Evolutionary conservation across 2,329 filamentous ascomycete genomes (phyloP).

Genomic region (Neospermospora avenae): DNA sequence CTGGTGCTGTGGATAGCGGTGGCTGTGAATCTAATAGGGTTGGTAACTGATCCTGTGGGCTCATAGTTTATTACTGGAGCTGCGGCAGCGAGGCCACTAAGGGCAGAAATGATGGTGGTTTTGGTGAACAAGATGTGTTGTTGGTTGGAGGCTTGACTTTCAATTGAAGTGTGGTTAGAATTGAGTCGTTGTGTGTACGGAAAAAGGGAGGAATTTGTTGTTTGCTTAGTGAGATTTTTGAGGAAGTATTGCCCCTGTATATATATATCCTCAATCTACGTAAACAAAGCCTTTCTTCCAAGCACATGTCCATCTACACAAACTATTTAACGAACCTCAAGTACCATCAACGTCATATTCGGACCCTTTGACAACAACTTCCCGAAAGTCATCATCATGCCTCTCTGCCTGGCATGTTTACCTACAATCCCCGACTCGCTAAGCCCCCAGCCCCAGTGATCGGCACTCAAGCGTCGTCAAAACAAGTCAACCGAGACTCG

Average conservation of each 20-base stretch:
- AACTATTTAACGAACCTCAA: neutral
- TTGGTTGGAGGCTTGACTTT: too few relatives aligned
- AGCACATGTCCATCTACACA: too few relatives aligned
- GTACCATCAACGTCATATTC: too few relatives aligned
- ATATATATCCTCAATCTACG: neutral
- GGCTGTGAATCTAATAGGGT: neutral
- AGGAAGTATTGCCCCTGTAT: neutral
- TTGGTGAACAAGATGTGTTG: slow-evolving; percentile 25
- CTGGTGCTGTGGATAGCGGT: neutral
- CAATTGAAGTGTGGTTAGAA: too few relatives aligned
- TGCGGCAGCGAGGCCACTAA: slow-evolving; percentile 18
- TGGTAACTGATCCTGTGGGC: neutral
- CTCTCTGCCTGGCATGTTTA: too few relatives aligned
- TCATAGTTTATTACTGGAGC: slow-evolving; percentile 1
- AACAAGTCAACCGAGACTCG: neutral
- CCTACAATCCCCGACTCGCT: neutral
- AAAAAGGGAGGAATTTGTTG: too few relatives aligned
- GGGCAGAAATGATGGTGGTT: slow-evolving; percentile 12
- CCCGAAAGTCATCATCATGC: too few relatives aligned
- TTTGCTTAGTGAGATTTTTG: neutral
- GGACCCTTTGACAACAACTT: too few relatives aligned
- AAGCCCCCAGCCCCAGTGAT: neutral
- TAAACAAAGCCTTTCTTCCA: neutral
- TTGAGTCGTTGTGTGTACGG: too few relatives aligned
- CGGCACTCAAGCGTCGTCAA: neutral